These are phyloP conservation scores for Microthlaspi erraticum DNA, from an alignment of 345 rosid species.

Conservation along the genomic window DNA sequence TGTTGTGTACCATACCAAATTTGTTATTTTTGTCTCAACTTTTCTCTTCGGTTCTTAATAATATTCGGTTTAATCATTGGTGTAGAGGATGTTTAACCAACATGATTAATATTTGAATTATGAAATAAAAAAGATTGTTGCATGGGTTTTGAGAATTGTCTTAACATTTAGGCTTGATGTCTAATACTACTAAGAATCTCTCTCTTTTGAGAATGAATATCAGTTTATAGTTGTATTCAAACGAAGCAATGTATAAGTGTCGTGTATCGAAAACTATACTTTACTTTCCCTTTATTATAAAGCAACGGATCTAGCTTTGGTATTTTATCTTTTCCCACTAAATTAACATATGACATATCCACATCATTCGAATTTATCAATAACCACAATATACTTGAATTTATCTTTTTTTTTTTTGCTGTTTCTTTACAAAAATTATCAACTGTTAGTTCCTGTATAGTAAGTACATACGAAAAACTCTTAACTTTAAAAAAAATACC, in stretches of 20 bases:
- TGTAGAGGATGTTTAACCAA: not conserved
- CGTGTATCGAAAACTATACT: conserved; percentile 10
- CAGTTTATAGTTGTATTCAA: not conserved
- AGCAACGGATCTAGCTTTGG: conserved; percentile 26
- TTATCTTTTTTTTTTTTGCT: too few relatives aligned
- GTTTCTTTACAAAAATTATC: too few relatives aligned
- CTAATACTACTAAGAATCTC: too few relatives aligned
- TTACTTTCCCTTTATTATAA: conserved; percentile 9
- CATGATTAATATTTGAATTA: not conserved
- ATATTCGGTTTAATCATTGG: not conserved
- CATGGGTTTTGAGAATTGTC: too few relatives aligned
- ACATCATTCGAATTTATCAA: conserved; percentile 14
- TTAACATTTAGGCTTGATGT: too few relatives aligned
- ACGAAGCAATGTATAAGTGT: not conserved
- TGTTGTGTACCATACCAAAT: conserved; percentile 18
- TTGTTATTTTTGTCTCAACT: conserved; percentile 9
- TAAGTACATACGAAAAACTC: too few relatives aligned
- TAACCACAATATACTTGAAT: not conserved
- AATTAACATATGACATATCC: conserved; percentile 33
- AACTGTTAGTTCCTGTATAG: too few relatives aligned
- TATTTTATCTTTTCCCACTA: conserved; percentile 10
- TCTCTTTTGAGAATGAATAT: too few relatives aligned
- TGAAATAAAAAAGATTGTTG: too few relatives aligned
- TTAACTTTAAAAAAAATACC: too few relatives aligned
- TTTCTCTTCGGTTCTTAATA: not conserved